Evolutionary conservation across 2,329 filamentous ascomycete genomes (phyloP).

Genomic region (Didymosphaeria variabile): DNA sequence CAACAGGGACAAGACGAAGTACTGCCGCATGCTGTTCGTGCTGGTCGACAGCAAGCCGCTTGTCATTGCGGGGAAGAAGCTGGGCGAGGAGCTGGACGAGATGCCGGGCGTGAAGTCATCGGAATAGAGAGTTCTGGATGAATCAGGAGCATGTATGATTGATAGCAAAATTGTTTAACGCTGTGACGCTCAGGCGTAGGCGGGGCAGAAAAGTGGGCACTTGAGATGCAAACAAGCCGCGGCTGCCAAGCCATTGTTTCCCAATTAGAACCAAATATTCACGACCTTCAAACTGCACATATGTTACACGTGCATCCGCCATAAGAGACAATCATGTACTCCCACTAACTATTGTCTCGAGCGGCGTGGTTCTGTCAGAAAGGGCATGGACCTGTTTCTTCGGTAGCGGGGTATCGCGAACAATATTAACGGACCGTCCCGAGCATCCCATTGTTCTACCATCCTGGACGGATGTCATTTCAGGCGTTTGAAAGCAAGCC

Average conservation of each 20-base stretch:
- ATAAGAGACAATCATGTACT: background rate
- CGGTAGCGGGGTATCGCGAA: constrained; percentile 27
- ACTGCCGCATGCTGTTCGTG: constrained; percentile 50
- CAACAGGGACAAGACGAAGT: constrained; percentile 45
- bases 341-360: background rate
- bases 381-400: constrained; percentile 21
- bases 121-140: constrained; percentile 27
- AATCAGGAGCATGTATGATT: background rate
- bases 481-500: constrained; percentile 17
- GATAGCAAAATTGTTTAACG: background rate
- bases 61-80: constrained; percentile 39
- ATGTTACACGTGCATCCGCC: background rate
- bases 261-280: constrained; percentile 6
- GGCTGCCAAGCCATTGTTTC: constrained; percentile 8
- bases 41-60: constrained; percentile 48
- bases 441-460: constrained; percentile 37
- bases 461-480: constrained; percentile 28
- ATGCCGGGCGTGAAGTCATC: constrained; percentile 50
- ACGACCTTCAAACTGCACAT: background rate
- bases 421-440: constrained; percentile 38
- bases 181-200: background rate
- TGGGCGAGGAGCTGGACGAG: constrained; percentile 46
- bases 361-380: background rate
- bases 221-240: background rate
- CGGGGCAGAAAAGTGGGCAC: background rate